Conservation (phyloP, 768 basidiomycete species). For the Lactarius quietus region DNA sequence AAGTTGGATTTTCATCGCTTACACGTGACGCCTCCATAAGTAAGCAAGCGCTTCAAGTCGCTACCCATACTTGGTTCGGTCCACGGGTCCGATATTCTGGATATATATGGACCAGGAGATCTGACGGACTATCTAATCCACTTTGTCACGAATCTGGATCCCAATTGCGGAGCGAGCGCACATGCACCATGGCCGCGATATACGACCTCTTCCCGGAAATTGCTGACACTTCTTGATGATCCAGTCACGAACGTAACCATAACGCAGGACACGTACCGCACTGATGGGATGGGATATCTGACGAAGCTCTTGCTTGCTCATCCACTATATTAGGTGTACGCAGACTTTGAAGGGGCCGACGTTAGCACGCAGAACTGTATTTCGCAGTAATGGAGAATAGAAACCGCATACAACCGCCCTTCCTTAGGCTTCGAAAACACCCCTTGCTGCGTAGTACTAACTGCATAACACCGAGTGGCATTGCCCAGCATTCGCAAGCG, state of each 20-base stretch:
- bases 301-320: constrained; percentile 9
- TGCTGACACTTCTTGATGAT: constrained; percentile 8
- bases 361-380: too few species aligned
- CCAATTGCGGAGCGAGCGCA: constrained; percentile 26
- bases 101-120: constrained; percentile 17
- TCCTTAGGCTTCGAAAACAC: too few species aligned
- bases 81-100: constrained; percentile 16
- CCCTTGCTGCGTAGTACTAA: too few species aligned
- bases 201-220: constrained; percentile 4
- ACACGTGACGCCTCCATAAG: constrained; percentile 24
- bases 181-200: constrained; percentile 25
- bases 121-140: constrained; percentile 26
- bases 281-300: constrained; percentile 5
- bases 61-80: constrained; percentile 27
- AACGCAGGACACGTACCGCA: constrained; percentile 9
- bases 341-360: too few species aligned
- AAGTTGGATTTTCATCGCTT: too few species aligned
- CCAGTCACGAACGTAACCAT: too few species aligned
- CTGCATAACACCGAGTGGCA: too few species aligned
- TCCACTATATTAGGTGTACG: not conserved
- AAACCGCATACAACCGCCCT: too few species aligned
- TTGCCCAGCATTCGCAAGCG: too few species aligned
- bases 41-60: constrained; percentile 35
- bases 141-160: constrained; percentile 31
- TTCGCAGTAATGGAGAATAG: too few species aligned